phyloP scores from a whole-genome alignment of 495 filamentous ascomycete genomes.

The Aspergillus incahuasiensis region DNA sequence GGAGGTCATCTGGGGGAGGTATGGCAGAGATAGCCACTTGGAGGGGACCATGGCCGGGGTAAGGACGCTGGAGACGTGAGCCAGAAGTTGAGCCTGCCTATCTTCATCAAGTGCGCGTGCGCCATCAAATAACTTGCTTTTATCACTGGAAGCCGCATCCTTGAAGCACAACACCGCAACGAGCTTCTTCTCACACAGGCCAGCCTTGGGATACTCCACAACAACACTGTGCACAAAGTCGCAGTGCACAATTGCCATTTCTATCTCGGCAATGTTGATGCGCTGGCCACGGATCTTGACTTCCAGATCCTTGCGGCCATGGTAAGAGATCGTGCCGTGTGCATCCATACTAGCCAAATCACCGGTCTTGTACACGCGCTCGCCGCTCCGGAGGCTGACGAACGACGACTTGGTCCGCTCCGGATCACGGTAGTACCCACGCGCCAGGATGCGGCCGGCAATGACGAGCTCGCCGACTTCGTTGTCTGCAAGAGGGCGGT shows the following conservation, averaged over 20 bases:
- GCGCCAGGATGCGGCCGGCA: conserved; percentile 1
- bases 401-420: neutral
- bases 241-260: conserved; percentile 5
- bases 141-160: neutral
- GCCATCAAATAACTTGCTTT: neutral
- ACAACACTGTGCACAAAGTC: neutral
- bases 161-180: neutral
- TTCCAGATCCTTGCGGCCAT: conserved; percentile 7
- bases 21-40: neutral
- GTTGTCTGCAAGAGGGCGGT: neutral
- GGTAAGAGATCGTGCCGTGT: neutral
- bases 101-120: neutral
- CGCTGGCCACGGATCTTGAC: conserved; percentile 11
- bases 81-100: neutral
- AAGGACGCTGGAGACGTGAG: neutral
- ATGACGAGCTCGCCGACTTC: conserved; percentile 8
- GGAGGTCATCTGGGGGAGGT: conserved; percentile 1
- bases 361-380: conserved; percentile 6
- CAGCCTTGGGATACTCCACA: conserved; percentile 4
- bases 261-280: conserved; percentile 11
- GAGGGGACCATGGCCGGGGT: conserved; percentile 5
- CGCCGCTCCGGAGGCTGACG: neutral
- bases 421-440: conserved; percentile 3
- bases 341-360: conserved; percentile 6
- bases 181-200: neutral